Evolutionary conservation across 2,329 filamentous ascomycete species (phyloP), one percentile per base, ranked within the genome.

Genomic region (Leptographium procerum): DNA sequence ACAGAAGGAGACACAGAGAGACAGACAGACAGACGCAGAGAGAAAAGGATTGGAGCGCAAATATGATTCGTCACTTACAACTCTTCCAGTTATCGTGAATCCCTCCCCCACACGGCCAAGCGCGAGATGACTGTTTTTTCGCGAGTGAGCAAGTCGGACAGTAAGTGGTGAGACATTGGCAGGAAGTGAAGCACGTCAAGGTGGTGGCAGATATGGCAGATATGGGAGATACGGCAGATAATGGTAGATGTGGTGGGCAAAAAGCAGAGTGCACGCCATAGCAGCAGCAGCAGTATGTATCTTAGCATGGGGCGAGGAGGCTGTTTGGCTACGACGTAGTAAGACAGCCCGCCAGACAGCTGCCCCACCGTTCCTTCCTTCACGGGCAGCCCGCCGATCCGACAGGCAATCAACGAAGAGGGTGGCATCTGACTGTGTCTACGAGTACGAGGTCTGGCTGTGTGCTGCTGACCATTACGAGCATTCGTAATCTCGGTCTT

Each of bases 1-100:
- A 19, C 16, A 43, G 19, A 22, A n/a, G 40, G 40, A 43, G 40
- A 43, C 16, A n/a, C n/a, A n/a, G n/a, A n/a, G n/a, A n/a, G n/a
- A n/a, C n/a, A n/a, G n/a, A n/a, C n/a, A n/a, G n/a, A n/a, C n/a
- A n/a, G 16, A 16, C 36, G 14, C 36, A 19, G 2, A 16, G 7
- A 19, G 6, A 16, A 40, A 16, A 40, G 14, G 36, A 40, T 40
- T 40, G 36, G 26, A 19, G n/a, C 29, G 16, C 31, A 33, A 56
- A 43, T 58, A 29, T 58, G 59, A 56, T 47, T 31, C 53, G 50
- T 60, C 53, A 56, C 57, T 14, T 55, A 29, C 14, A 26, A 16
- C 10, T 8, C 10, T 24, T 33, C 1, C 8, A n/a, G 5, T 24
- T 33, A 26, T 54, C 33, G 31, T 26, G 47, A 14, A 13, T 16